Percentiles rank a stretch among this genome's conserved stretches.
Conservation (phyloP, 2,329 filamentous ascomycete species). For the Pestalotiopsis sp. region DNA sequence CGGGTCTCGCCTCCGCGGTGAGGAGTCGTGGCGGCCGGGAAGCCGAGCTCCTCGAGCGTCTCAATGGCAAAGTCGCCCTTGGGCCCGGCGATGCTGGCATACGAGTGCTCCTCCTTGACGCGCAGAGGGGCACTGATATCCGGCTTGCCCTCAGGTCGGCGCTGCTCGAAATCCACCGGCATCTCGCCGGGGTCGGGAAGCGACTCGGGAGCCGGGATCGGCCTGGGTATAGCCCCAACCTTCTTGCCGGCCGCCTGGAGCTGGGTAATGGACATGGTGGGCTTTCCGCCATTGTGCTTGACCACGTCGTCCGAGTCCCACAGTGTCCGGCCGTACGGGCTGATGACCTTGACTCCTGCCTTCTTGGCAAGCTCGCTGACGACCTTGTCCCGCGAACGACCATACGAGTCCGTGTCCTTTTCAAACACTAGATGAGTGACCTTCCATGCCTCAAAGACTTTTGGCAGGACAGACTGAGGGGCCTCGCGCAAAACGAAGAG, state of each 20-base stretch:
- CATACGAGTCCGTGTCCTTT: constrained; percentile 78
- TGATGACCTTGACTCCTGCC: constrained; percentile 70
- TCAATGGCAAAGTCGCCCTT: constrained; percentile 71
- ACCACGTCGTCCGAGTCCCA: constrained; percentile 76
- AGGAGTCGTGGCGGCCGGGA: constrained; percentile 64
- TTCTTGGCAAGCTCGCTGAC: constrained; percentile 62
- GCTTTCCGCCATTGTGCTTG: constrained; percentile 65
- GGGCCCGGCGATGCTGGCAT: constrained; percentile 65
- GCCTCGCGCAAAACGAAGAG: constrained; percentile 74
- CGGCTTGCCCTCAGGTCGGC: constrained; percentile 49
- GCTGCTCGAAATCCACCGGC: constrained; percentile 57
- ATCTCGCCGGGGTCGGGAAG: constrained; percentile 68
- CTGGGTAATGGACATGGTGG: constrained; percentile 75
- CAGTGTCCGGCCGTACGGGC: constrained; percentile 66
- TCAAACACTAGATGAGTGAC: constrained; percentile 80
- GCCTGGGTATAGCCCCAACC: constrained; percentile 62
- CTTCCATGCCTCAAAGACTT: constrained; percentile 73
- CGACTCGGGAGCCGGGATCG: constrained; percentile 55
- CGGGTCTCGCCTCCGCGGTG: constrained; percentile 72
- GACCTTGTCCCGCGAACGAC: constrained; percentile 61
- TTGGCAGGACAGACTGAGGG: constrained; percentile 71
- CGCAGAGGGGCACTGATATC: constrained; percentile 66
- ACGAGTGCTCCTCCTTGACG: constrained; percentile 57
- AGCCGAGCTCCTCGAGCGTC: constrained; percentile 71
- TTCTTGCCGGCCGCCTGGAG: constrained; percentile 66